phyloP scores from a whole-genome alignment of 2,329 filamentous ascomycete genomes.

The Pseudocercospora fuligena region DNA sequence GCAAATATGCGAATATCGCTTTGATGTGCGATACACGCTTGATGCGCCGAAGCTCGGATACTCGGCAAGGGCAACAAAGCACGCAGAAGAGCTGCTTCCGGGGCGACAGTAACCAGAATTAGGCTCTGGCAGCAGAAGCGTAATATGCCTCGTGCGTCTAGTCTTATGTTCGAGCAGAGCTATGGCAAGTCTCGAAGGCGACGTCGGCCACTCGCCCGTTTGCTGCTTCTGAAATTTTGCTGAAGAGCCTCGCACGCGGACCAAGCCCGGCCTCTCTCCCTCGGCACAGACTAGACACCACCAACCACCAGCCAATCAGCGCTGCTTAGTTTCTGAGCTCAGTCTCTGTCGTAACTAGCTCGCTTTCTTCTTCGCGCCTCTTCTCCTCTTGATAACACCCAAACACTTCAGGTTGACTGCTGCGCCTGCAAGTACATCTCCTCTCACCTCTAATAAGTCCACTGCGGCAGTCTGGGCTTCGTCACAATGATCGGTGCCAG shows the following conservation, averaged over 20 bases:
- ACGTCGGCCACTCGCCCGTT: constrained; percentile 11
- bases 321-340: constrained; percentile 10
- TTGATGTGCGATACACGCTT: constrained; percentile 2
- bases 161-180: not conserved
- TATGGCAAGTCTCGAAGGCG: not conserved
- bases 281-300: not conserved
- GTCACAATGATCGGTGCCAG: constrained; percentile 45
- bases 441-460: constrained; percentile 20
- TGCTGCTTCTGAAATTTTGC: not conserved
- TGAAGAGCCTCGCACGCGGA: not conserved
- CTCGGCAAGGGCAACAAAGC: constrained; percentile 4
- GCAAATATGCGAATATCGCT: not conserved
- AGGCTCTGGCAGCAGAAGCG: not conserved
- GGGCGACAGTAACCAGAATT: not conserved
- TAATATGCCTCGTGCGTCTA: constrained; percentile 3
- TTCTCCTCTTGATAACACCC: constrained; percentile 27
- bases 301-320: constrained; percentile 7
- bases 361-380: constrained; percentile 28
- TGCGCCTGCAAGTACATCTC: constrained; percentile 31
- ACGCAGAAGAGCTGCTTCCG: not conserved
- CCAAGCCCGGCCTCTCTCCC: constrained; percentile 10
- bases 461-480: constrained; percentile 30
- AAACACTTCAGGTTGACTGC: constrained; percentile 27
- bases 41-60: not conserved
- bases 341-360: constrained; percentile 13